These are phyloP conservation scores for Ophiocordyceps australis DNA, from an alignment of 2,329 filamentous ascomycete species.

Conservation along the genomic window DNA sequence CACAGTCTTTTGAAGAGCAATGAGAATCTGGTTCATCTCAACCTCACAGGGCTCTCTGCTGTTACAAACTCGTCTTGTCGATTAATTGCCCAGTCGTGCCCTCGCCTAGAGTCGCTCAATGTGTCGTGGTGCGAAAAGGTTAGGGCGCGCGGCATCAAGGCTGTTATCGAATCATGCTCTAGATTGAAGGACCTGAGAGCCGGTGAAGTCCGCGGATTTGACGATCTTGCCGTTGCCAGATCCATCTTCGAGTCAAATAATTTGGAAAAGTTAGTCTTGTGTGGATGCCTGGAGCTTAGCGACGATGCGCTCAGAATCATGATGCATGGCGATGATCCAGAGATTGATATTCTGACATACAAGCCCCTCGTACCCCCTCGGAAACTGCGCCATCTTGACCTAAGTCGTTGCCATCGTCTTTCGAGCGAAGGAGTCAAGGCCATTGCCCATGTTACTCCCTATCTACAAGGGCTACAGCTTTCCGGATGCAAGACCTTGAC, in stretches of 20 bases:
- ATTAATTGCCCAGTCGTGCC: constrained; percentile 67
- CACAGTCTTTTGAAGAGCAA: constrained; percentile 63
- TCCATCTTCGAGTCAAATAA: constrained; percentile 65
- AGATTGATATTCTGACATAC: constrained; percentile 66
- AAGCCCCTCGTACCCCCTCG: constrained; percentile 59
- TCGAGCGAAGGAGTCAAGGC: constrained; percentile 54
- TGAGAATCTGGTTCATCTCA: constrained; percentile 61
- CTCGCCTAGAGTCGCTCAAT: constrained; percentile 67
- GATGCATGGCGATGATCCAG: constrained; percentile 56
- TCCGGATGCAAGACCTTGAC: constrained; percentile 60
- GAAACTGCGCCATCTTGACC: constrained; percentile 65
- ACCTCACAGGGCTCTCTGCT: constrained; percentile 63
- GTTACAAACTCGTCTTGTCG: constrained; percentile 75
- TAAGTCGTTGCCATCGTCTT: constrained; percentile 61
- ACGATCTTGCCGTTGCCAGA: constrained; percentile 52
- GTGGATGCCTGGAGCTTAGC: constrained; percentile 60
- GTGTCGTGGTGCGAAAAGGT: constrained; percentile 87
- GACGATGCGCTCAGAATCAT: constrained; percentile 59
- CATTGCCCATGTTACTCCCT: constrained; percentile 57
- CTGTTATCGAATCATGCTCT: constrained; percentile 54
- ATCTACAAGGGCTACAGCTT: constrained; percentile 68
- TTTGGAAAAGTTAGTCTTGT: constrained; percentile 66
- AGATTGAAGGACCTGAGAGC: constrained; percentile 64
- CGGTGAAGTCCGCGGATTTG: constrained; percentile 65
- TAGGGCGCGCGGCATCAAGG: constrained; percentile 56